phyloP scores from a whole-genome alignment of 495 filamentous ascomycete species.

The Antarctomyces pellizariae region DNA sequence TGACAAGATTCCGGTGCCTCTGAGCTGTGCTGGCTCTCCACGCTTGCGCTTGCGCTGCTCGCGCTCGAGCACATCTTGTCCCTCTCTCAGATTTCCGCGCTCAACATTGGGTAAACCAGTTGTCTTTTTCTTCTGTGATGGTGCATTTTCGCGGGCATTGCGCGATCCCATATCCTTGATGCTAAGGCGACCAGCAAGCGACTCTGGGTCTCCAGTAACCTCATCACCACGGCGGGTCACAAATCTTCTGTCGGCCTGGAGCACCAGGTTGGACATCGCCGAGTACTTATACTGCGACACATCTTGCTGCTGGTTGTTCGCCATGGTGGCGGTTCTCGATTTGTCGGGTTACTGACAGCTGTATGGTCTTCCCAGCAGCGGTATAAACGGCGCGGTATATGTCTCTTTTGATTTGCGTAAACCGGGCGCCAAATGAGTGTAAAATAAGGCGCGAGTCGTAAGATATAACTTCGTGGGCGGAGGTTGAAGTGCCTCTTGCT shows the following conservation, averaged over 20 bases:
- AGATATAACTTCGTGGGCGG: no score
- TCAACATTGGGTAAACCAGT: constrained; percentile 40
- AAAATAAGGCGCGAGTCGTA: no score
- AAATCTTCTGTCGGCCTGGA: constrained; percentile 96
- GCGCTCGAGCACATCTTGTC: constrained; percentile 62
- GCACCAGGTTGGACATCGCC: constrained; percentile 99
- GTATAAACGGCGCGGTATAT: no score
- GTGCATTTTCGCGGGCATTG: constrained; percentile 53
- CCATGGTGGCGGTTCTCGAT: constrained; percentile 23
- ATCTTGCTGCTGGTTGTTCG: constrained; percentile 73
- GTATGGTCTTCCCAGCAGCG: no score
- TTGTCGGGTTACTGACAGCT: no score
- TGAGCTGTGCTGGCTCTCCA: constrained; percentile 42
- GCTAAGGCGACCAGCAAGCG: constrained; percentile 76
- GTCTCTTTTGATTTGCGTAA: no score
- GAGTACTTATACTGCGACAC: constrained; percentile 98
- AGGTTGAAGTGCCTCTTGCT: no score
- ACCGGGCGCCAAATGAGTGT: no score
- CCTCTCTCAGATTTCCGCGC: constrained; percentile 59
- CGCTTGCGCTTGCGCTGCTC: constrained; percentile 76
- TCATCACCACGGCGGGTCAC: constrained; percentile 81
- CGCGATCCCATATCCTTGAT: constrained; percentile 86
- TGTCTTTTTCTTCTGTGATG: constrained; percentile 53
- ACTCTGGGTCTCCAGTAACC: constrained; percentile 91
- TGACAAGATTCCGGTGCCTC: constrained; percentile 62